Evolutionary conservation across 371 early-diverging fungal species (phyloP).

Genomic region (Mortierella sp.): DNA sequence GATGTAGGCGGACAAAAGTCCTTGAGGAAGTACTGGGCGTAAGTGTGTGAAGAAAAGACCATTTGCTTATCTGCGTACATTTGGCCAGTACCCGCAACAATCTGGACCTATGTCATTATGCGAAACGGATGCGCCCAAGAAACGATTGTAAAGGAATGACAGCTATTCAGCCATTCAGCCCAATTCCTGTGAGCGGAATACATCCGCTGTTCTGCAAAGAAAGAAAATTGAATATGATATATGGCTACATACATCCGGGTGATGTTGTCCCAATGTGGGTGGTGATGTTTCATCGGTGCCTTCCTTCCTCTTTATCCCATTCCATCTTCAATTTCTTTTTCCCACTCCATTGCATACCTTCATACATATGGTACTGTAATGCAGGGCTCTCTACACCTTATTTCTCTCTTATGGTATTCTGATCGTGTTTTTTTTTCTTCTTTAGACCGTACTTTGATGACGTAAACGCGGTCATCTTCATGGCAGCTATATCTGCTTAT

Average conservation of each 20-base stretch:
- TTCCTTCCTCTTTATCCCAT: background rate
- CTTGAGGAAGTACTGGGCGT: constrained; percentile 76
- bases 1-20: constrained; percentile 70
- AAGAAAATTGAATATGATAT: no score
- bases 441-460: constrained; percentile 74
- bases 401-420: constrained; percentile 1
- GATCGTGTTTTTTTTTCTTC: background rate
- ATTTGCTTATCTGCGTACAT: no score
- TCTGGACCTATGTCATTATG: background rate
- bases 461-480: constrained; percentile 69
- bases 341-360: background rate
- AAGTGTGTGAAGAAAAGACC: constrained; percentile 15
- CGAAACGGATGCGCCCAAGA: no score
- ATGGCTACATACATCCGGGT: no score
- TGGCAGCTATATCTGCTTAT: constrained; percentile 63
- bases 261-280: no score
- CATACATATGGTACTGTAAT: no score
- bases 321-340: background rate
- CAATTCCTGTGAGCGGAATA: no score
- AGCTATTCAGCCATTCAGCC: no score
- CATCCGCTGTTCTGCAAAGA: background rate
- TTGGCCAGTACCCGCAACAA: no score
- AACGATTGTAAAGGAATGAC: no score
- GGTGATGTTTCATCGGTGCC: no score
- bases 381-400: background rate